Evolutionary conservation across 108 stramenopile genomes (phyloP), one percentile per base, ranked within the genome.

Genomic region (Phaeodactylum tricornutum): DNA sequence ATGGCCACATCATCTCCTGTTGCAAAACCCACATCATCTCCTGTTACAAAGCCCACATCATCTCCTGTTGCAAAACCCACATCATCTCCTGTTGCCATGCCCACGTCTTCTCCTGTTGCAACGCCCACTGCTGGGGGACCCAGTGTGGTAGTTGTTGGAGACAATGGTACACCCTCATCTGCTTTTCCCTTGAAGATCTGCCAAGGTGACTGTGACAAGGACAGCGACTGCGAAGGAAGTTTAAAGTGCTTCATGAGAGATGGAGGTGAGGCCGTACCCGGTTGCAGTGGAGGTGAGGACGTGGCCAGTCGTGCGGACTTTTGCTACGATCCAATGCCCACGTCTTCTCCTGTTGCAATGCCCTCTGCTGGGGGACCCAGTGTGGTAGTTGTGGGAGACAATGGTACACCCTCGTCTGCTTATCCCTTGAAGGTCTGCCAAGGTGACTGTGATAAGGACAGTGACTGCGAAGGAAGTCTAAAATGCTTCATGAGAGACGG

Each of bases 371-470:
- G n/a, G n/a, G n/a, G n/a, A n/a, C n/a, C n/a, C n/a, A n/a, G n/a
- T n/a, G n/a, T n/a, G n/a, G n/a, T n/a, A n/a, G n/a, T n/a, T n/a
- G n/a, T n/a, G n/a, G n/a, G n/a, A n/a, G n/a, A n/a, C n/a, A 43
- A 43, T 16, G 39, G 37, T 8, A 3, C 25, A 4, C 50, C 50
- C 1, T 6, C 21, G 11, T 19, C 29, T 16, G 6, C 53, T 4
- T 51, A 42, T 26, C 74, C 69, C 6, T 60, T 71, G 36, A 31
- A 9, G 3, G 20, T 27, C 12, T 73, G 72, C 33, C 32, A 63
- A 36, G 67, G 66, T 22, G 72, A 73, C 40, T 73, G 72, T 31
- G 72, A 73, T 34, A 24, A 49, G 4, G 67, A 68, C 42, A n/a
- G 15, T 15, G 62, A 73, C 34, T 73, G 72, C 45, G 61, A 29